Evolutionary conservation across 2,329 filamentous ascomycete species (phyloP).

Genomic region (Fusarium nisikadoi): DNA sequence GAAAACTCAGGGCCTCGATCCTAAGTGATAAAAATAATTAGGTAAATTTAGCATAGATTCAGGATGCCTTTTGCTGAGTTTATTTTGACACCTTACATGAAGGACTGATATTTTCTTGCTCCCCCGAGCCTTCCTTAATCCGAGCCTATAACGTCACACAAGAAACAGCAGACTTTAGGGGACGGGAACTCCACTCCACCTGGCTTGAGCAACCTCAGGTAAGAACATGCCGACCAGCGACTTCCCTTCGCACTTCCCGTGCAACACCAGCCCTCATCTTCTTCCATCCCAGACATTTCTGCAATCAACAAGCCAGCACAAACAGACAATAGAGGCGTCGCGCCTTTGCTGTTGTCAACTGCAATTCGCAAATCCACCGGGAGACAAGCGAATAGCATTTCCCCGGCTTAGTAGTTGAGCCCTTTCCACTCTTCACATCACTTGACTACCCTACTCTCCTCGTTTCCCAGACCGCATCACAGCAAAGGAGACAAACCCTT

Average conservation of each 20-base stretch:
- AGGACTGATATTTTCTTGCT: too few species aligned
- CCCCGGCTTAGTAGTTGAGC: conserved; percentile 2
- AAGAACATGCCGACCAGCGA: not conserved
- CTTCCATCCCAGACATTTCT: conserved; percentile 9
- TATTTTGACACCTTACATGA: too few species aligned
- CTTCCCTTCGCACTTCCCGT: conserved; percentile 10
- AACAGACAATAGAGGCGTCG: conserved; percentile 11
- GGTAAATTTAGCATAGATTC: too few species aligned
- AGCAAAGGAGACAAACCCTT: conserved; percentile 17
- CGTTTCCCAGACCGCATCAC: conserved; percentile 32
- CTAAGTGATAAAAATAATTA: too few species aligned
- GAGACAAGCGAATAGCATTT: conserved; percentile 21
- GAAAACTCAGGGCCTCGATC: too few species aligned
- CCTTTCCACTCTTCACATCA: conserved; percentile 6
- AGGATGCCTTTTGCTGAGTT: too few species aligned
- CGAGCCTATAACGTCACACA: conserved; percentile 40
- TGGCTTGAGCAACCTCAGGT: conserved; percentile 19
- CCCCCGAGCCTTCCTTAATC: conserved; percentile 15
- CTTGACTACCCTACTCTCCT: conserved; percentile 25
- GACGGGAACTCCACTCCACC: conserved; percentile 26
- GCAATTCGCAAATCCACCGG: conserved; percentile 18
- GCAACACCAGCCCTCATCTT: conserved; percentile 22
- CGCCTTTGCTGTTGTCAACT: conserved; percentile 15
- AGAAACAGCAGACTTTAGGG: conserved; percentile 28
- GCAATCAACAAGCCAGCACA: conserved; percentile 22